Base-by-base conservation (phyloP, 2,329 filamentous ascomycete species). In the Fusarium sp. region DNA sequence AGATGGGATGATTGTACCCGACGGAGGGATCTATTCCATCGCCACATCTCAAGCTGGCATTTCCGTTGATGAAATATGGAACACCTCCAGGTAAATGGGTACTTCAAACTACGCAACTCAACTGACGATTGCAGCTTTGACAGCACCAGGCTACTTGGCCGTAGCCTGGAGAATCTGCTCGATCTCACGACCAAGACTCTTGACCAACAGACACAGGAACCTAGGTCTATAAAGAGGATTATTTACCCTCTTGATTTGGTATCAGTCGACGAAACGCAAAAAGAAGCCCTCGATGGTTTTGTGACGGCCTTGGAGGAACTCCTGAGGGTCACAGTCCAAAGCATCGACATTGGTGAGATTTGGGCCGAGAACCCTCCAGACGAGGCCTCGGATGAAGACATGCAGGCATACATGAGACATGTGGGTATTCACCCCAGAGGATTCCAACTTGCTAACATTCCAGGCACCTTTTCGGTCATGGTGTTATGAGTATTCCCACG, bases 401-500 rank as follows among this genome's bases (percentile, higher is more conserved):
- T 84, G 64, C 63, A 78, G 33, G 56, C 67, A 1, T 84, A 80
- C 27, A 76, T 84, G 67, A 66, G 66, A 33, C 65, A 80, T n/a
- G 82, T 82, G 48, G 69, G 78, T 71, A 18, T 11, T 2, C 2
- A 20, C 22, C 3, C 22, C 10, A 0, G 3, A 16, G 3, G 35
- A 10, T 27, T 41, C 22, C 11, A 14, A 31, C 2, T 16, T 13
- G 5, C 69, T 80, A 16, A 80, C 65, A 33, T 13, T 1, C 11
- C 18, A 84, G 81, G 78, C 78, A 4, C 74, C 80, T 1, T 83
- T 81, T 33, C 65, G 69, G 3, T 76, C 76, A 2, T 81, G 80
- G 61, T 82, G 80, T 60, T 80, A 81, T 70, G 81, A 82, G 9
- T 83, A 81, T 61, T 82, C 79, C 60, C 75, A 80, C 45, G 63